These are phyloP conservation scores for Botrytis medusae DNA, from an alignment of 2,329 filamentous ascomycete species.

Conservation along the genomic window DNA sequence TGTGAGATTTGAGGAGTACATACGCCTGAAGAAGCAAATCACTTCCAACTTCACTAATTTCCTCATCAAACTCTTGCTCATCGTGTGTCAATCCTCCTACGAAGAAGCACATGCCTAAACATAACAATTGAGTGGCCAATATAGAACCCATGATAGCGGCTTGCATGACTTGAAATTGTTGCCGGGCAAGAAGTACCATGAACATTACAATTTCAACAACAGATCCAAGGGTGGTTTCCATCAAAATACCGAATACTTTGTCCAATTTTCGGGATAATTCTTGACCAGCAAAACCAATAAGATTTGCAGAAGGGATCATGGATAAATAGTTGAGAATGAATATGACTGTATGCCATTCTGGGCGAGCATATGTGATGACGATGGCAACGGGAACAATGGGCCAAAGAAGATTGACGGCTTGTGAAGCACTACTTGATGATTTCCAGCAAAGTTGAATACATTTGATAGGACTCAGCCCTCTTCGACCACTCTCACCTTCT, in stretches of 20 bases:
- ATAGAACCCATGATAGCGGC: conserved; percentile 83
- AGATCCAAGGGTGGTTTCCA: conserved; percentile 66
- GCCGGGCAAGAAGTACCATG: conserved; percentile 63
- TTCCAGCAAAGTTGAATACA: conserved; percentile 64
- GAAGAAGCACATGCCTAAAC: conserved; percentile 78
- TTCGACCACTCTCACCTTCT: conserved; percentile 69
- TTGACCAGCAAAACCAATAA: conserved; percentile 72
- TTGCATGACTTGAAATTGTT: conserved; percentile 68
- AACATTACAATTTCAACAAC: conserved; percentile 82
- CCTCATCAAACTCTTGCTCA: conserved; percentile 70
- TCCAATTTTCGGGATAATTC: conserved; percentile 73
- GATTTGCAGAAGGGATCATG: conserved; percentile 74
- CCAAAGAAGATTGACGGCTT: conserved; percentile 70
- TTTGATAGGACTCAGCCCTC: conserved; percentile 61
- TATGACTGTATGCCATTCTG: conserved; percentile 59
- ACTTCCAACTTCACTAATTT: conserved; percentile 75
- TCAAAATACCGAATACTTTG: conserved; percentile 65
- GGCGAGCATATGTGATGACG: conserved; percentile 55
- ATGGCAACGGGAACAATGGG: conserved; percentile 74
- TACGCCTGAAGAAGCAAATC: conserved; percentile 76
- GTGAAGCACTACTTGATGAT: conserved; percentile 63
- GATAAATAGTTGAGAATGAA: conserved; percentile 73
- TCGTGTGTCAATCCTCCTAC: conserved; percentile 68
- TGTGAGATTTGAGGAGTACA: conserved; percentile 39
- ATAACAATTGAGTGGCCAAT: conserved; percentile 77